Evolutionary conservation across 75 land plant species (phyloP).

Genomic region (Cryptomeria japonica): DNA sequence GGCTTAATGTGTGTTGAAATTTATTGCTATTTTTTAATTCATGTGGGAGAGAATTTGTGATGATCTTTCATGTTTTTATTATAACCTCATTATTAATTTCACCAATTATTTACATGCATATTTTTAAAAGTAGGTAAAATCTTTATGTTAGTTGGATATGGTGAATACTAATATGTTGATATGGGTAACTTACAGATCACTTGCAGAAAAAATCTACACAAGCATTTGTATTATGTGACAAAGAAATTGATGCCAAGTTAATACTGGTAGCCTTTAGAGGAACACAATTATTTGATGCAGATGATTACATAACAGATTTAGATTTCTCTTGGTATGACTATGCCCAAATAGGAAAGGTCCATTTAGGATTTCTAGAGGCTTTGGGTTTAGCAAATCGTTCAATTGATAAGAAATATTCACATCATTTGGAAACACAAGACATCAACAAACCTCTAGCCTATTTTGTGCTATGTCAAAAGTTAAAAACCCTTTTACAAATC

Average conservation of each 20-base stretch:
- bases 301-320: conserved; percentile 66
- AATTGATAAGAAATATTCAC: background rate
- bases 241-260: conserved; percentile 39
- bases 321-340: conserved; percentile 59
- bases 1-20: too few species aligned
- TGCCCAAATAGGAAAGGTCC: conserved; percentile 38
- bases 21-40: too few species aligned
- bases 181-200: conserved; percentile 22
- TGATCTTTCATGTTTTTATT: too few species aligned
- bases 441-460: conserved; percentile 21
- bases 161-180: too few species aligned
- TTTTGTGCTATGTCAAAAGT: conserved; percentile 12
- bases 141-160: too few species aligned
- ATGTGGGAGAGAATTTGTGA: too few species aligned
- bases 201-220: conserved; percentile 43
- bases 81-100: too few species aligned
- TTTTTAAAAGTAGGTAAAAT: too few species aligned
- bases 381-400: conserved; percentile 24
- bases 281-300: conserved; percentile 44
- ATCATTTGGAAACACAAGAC: background rate
- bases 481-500: conserved; percentile 11
- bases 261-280: conserved; percentile 56
- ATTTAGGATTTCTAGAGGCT: conserved; percentile 60
- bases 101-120: too few species aligned
- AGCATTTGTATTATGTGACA: conserved; percentile 52